Percentiles rank a stretch among this genome's conserved stretches.
phyloP scores from a whole-genome alignment of 2,329 filamentous ascomycete genomes.

The Cladophialophora bantiana region DNA sequence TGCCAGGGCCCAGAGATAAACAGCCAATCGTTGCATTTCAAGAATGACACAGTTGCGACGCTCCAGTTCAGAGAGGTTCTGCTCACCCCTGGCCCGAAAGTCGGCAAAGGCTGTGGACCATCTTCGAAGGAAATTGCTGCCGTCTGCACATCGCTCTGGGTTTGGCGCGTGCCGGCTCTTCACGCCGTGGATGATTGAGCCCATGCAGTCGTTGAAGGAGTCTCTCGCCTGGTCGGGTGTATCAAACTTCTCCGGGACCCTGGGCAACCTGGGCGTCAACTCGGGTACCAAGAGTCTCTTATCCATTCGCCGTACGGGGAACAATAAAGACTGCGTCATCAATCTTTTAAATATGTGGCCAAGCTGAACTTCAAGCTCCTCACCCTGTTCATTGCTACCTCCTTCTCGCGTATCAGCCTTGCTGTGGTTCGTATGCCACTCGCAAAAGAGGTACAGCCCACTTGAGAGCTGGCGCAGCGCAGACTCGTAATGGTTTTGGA shows the following conservation, averaged over 20 bases:
- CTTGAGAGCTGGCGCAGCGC: conserved; percentile 16
- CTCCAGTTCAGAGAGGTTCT: conserved; percentile 6
- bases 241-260: conserved; percentile 2
- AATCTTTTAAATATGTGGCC: conserved; percentile 15
- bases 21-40: conserved; percentile 9
- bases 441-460: conserved; percentile 16
- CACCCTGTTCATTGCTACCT: neutral
- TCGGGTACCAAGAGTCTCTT: conserved; percentile 3
- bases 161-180: neutral
- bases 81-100: neutral
- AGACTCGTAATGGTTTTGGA: conserved; percentile 16
- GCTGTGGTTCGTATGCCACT: conserved; percentile 9
- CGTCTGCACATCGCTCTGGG: neutral
- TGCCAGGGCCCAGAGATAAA: neutral
- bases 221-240: conserved; percentile 8
- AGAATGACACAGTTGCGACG: neutral
- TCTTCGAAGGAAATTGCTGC: neutral
- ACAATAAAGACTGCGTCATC: conserved; percentile 13
- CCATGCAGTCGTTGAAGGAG: conserved; percentile 16
- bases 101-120: conserved; percentile 7
- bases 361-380: conserved; percentile 1
- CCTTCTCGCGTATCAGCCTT: neutral
- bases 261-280: conserved; percentile 5
- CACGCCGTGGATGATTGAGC: conserved; percentile 13
- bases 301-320: conserved; percentile 8